Evolutionary conservation across 306 rosid genomes (phyloP), one percentile per base, ranked within the genome.

Genomic region (Pyrus bretschneideri): DNA sequence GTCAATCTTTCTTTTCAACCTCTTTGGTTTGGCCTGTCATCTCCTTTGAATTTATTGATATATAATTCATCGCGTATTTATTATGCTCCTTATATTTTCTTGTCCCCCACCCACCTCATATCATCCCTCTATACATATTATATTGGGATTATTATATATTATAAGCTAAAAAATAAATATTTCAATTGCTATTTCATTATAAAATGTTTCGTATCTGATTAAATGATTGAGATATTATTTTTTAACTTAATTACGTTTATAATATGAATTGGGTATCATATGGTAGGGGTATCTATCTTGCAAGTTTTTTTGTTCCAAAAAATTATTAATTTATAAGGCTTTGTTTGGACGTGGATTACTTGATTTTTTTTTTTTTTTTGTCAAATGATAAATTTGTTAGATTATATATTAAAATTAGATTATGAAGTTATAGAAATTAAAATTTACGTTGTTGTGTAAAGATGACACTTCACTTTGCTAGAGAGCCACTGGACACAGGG

Each of bases 1-100:
- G 89, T 87, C 94, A 89, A 89, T 85, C 87, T 88, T 87, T 85
- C 87, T 86, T 86, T 86, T 87, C 76, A 84, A 82, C 61, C 78
- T 75, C 59, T 40, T 58, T 31, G 14, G 46, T 78, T 68, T 83
- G 78, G 79, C 81, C 80, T 81, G 89, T 38, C 78, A 80, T 69
- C 59, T 64, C 25, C 58, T 71, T 89, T 86, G 80, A 86, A 88
- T 88, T 85, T 83, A 86, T 85, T 83, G 55, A 81, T 85, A 72
- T 74, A 90, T 85, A 88, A 84, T 82, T 85, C 79, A 82, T 87
- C 80, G 75, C 87, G 80, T 79, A 83, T 88, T 85, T 81, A 92
- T 79, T 88, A 80, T 73, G 49, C 73, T 67, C 72, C 67, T 76
- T 68, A 30, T 79, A 68, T 52, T 71, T 54, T 35, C 72, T 71